Base-by-base conservation (phyloP, 2,329 filamentous ascomycete genomes). In the Pezicula radicicola region DNA sequence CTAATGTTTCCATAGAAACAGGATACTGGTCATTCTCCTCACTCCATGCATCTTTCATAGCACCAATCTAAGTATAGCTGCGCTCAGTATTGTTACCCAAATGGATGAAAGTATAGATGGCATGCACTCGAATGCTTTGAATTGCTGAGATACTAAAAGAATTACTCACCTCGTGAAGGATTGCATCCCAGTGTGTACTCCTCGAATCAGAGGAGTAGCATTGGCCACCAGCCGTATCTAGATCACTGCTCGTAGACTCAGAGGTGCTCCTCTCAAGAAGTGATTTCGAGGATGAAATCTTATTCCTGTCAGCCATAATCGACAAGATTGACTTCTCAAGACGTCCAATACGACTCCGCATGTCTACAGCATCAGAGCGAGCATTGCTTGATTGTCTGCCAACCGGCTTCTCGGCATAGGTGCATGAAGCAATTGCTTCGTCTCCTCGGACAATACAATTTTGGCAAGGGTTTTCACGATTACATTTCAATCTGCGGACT, bases 171-270 rank as follows among this genome's bases (percentile, higher is more conserved):
- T 83, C 78, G 58, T 82, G 78, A 12, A 83, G 63, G 64, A 83
- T 80, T 3, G 79, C 77, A 73, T 81, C 76, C 55, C 79, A 81
- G 55, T 83, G 78, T 41, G 79, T 83, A 10, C 78, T 77, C 4
- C 79, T 53, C n/a, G 55, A 52, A 50, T 56, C 59, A 41, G 48
- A 44, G 41, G 37, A 54, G 16, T 58, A 51, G 19, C 40, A 53
- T 49, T 50, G 58, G 28, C 52, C 55, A 15, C 56, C 52, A 46
- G 55, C 46, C 46, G 52, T 41, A 35, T 15, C 35, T 21, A 36
- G 28, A 42, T 30, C 25, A 21, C 18, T 43, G 13, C 40, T 25
- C 16, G 15, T 33, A 33, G 19, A 30, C 13, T 33, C 15, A 16
- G 21, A 28, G 9, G 40, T 30, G 21, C 9, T 46, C 5, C 28